Evolutionary conservation across 2,329 filamentous ascomycete genomes (phyloP).

Genomic region (Penicillium brasilianum): DNA sequence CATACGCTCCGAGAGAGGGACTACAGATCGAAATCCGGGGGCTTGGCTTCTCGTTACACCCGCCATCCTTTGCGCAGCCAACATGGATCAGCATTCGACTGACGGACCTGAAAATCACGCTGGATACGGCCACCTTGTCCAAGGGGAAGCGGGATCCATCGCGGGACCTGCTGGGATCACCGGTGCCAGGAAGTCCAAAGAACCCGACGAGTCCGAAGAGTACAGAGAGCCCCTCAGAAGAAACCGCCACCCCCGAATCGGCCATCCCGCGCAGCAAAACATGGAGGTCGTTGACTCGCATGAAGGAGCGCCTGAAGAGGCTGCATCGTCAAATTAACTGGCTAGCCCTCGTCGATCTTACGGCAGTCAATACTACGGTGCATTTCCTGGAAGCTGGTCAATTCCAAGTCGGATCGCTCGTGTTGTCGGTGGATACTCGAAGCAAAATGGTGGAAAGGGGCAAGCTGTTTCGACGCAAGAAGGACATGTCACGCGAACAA

Average conservation of each 20-base stretch:
- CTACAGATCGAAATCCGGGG: conserved; percentile 87
- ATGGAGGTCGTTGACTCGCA: conserved; percentile 76
- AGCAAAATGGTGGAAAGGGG: conserved; percentile 89
- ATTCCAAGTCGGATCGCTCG: conserved; percentile 82
- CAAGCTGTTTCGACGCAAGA: conserved; percentile 82
- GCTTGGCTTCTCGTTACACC: conserved; percentile 84
- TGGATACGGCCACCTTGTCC: conserved; percentile 72
- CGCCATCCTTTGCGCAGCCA: conserved; percentile 94
- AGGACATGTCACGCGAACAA: conserved; percentile 65
- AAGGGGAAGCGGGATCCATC: conserved; percentile 30
- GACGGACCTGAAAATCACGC: conserved; percentile 80
- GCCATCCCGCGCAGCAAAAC: conserved; percentile 65
- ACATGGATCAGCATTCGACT: conserved; percentile 94
- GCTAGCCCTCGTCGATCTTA: conserved; percentile 86
- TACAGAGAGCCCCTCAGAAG: conserved; percentile 34
- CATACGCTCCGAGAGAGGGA: conserved; percentile 87
- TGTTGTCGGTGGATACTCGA: conserved; percentile 86
- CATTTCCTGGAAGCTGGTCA: conserved; percentile 81
- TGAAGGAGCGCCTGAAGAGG: conserved; percentile 85
- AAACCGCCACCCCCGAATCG: conserved; percentile 22
- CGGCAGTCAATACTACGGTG: conserved; percentile 78
- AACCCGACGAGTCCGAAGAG: conserved; percentile 8
- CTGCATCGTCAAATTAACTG: conserved; percentile 86
- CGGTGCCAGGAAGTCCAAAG: conserved; percentile 27
- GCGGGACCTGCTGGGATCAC: conserved; percentile 28